A percentile compares a stretch with the other conserved stretches of the same genome.
Conservation (phyloP, 441 rosid genomes). For the Populus hybrid region DNA sequence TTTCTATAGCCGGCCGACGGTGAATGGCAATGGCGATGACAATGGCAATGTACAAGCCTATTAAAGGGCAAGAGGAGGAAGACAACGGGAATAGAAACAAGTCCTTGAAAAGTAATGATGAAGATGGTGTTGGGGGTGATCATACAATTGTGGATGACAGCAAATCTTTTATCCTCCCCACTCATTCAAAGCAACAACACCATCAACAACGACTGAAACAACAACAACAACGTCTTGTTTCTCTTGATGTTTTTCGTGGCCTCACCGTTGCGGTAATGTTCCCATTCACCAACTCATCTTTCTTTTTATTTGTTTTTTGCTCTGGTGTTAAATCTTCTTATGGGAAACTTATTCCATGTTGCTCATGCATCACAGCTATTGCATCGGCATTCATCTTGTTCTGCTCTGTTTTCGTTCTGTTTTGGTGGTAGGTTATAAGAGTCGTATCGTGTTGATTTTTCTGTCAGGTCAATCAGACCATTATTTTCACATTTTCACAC, state of each 20-base stretch:
- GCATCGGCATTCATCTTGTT: not conserved
- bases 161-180: constrained; percentile 10
- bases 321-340: not conserved
- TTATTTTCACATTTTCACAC: not conserved
- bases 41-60: constrained; percentile 35
- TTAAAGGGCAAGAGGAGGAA: constrained; percentile 24
- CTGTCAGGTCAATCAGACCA: not conserved
- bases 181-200: constrained; percentile 6
- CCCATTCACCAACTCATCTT: not conserved
- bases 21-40: not conserved
- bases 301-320: not conserved
- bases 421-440: not conserved
- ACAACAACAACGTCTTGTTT: constrained; percentile 45
- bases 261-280: constrained; percentile 65
- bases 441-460: not conserved
- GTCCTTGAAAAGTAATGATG: not conserved
- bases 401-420: not conserved
- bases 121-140: not conserved
- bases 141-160: constrained; percentile 11
- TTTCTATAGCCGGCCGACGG: not conserved
- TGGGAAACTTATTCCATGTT: not conserved
- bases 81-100: not conserved
- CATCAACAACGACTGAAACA: not conserved
- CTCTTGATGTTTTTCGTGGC: constrained; percentile 87
- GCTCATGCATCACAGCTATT: not conserved